These are phyloP conservation scores for Petrea volubilis DNA, from an alignment of 257 asterid species.

Conservation along the genomic window DNA sequence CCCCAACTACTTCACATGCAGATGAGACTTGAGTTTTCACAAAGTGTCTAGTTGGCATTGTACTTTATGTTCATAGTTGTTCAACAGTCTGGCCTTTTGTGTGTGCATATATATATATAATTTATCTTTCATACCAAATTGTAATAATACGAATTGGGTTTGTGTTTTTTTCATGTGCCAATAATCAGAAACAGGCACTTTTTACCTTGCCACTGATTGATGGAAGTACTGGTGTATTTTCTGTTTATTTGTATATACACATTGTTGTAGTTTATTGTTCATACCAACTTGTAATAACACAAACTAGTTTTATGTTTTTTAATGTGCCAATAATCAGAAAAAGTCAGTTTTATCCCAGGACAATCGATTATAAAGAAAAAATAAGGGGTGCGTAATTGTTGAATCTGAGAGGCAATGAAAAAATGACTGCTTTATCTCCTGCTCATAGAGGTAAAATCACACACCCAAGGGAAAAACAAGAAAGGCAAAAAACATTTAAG, in stretches of 20 bases:
- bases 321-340: too few relatives aligned
- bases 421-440: not conserved
- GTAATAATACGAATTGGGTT: not conserved
- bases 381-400: too few relatives aligned
- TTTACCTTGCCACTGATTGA: not conserved
- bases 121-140: not conserved
- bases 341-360: too few relatives aligned
- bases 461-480: not conserved
- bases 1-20: slow-evolving; percentile 27
- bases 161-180: not conserved
- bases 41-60: not conserved
- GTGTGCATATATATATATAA: too few relatives aligned
- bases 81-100: not conserved
- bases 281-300: too few relatives aligned
- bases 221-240: not conserved
- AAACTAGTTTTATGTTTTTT: too few relatives aligned
- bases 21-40: slow-evolving; percentile 27
- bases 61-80: not conserved
- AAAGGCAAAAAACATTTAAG: too few relatives aligned
- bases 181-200: not conserved
- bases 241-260: not conserved
- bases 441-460: not conserved
- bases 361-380: not conserved
- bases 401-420: not conserved
- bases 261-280: too few relatives aligned